Evolutionary conservation across 768 basidiomycete genomes (phyloP).

Genomic region (Rhodotorula sphaerocarpa): DNA sequence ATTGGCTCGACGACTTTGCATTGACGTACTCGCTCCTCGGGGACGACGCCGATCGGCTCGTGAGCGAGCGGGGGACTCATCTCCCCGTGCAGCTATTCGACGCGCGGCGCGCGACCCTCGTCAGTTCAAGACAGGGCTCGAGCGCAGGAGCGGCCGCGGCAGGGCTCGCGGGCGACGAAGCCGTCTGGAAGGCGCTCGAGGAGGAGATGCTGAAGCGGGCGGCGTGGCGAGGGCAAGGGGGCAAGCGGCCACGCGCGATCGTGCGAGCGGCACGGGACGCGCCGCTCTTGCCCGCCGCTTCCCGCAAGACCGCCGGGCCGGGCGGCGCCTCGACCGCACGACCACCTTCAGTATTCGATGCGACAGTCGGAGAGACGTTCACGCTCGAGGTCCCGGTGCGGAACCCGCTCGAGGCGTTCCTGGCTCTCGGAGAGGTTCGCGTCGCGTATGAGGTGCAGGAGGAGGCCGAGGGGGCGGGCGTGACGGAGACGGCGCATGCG

Average conservation of each 20-base stretch:
- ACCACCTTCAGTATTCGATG: not conserved
- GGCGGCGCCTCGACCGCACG: not conserved
- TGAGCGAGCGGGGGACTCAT: constrained; percentile 41
- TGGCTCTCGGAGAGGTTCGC: constrained; percentile 34
- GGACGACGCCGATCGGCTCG: not conserved
- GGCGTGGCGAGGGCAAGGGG: constrained; percentile 27
- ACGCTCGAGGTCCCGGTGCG: constrained; percentile 41
- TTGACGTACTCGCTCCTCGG: constrained; percentile 53
- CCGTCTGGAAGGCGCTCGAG: constrained; percentile 58
- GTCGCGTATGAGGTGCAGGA: constrained; percentile 25
- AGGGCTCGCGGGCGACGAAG: not conserved
- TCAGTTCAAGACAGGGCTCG: not conserved
- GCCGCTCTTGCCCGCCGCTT: too few relatives aligned
- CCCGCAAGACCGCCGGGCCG: too few relatives aligned
- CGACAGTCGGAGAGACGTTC: constrained; percentile 38
- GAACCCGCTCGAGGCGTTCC: constrained; percentile 44
- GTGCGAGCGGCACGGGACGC: constrained; percentile 38
- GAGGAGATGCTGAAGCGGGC: constrained; percentile 55
- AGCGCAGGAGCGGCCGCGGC: not conserved
- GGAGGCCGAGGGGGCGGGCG: not conserved
- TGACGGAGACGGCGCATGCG: constrained; percentile 54
- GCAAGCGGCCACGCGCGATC: too few relatives aligned
- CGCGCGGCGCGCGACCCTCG: constrained; percentile 52
- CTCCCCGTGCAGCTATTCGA: constrained; percentile 64
- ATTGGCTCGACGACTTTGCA: constrained; percentile 68